Evolutionary conservation across 352 stramenopile genomes (phyloP).

Genomic region (Phytophthora capsici): DNA sequence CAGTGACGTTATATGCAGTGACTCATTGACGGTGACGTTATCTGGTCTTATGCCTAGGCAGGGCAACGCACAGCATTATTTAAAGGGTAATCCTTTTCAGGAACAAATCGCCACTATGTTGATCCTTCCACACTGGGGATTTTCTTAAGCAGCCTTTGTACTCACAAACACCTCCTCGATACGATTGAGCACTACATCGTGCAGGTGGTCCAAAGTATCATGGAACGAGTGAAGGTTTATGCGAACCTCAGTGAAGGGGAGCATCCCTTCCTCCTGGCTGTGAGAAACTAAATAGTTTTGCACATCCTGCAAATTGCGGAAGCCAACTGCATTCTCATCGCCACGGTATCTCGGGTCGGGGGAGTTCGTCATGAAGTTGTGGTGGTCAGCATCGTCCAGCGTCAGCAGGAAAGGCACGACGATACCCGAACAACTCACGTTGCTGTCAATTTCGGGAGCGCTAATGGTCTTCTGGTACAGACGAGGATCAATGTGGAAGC

Average conservation of each 20-base stretch:
- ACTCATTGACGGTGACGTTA: no score
- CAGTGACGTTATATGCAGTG: no score
- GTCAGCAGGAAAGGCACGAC: constrained; percentile 83
- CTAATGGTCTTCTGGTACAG: constrained; percentile 82
- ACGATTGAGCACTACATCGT: constrained; percentile 86
- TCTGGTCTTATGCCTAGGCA: no score
- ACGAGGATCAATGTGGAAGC: constrained; percentile 86
- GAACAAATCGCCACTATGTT: no score
- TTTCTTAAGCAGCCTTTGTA: constrained; percentile 13
- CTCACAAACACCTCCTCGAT: constrained; percentile 78
- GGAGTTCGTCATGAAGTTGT: constrained; percentile 84
- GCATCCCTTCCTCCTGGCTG: constrained; percentile 43
- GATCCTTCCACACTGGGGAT: no score
- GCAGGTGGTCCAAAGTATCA: constrained; percentile 83
- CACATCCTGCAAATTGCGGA: constrained; percentile 80
- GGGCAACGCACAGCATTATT: no score
- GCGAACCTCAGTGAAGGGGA: constrained; percentile 78
- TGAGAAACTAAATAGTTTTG: constrained; percentile 77
- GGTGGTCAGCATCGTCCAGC: constrained; percentile 69
- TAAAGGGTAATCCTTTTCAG: no score
- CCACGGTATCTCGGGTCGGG: constrained; percentile 83
- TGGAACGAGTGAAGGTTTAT: constrained; percentile 90
- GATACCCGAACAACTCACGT: constrained; percentile 63
- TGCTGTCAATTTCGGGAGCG: constrained; percentile 34
- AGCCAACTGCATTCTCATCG: constrained; percentile 56